These are phyloP conservation scores for Cylindrodendrum hubeiense DNA, from an alignment of 2,329 filamentous ascomycete genomes.

Conservation along the genomic window DNA sequence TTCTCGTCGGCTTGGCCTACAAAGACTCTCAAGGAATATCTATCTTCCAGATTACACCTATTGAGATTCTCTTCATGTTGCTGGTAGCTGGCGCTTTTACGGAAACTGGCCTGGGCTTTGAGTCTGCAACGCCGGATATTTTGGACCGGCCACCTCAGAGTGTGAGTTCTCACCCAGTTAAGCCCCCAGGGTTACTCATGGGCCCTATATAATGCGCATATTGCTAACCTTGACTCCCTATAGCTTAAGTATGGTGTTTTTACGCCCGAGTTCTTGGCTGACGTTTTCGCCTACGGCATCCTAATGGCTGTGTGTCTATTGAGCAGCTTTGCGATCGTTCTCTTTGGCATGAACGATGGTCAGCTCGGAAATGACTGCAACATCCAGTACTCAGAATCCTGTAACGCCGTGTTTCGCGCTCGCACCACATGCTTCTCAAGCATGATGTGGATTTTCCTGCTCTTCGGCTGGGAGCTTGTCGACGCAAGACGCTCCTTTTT, in stretches of 20 bases:
- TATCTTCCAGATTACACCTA: constrained; percentile 78
- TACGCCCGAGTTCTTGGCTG: constrained; percentile 72
- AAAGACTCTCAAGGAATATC: constrained; percentile 74
- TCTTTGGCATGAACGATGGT: constrained; percentile 57
- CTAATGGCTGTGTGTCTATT: constrained; percentile 74
- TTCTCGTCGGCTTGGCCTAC: constrained; percentile 78
- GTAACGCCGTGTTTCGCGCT: constrained; percentile 74
- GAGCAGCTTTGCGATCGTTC: constrained; percentile 61
- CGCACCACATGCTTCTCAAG: constrained; percentile 80
- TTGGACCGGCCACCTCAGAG: constrained; percentile 76
- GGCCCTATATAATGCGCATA: not conserved
- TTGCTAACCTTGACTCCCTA: not conserved
- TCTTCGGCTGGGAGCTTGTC: constrained; percentile 83
- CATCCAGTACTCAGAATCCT: constrained; percentile 62
- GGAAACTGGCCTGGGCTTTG: constrained; percentile 81
- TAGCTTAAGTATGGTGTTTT: constrained; percentile 68
- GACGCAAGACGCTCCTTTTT: constrained; percentile 61
- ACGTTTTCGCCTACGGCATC: constrained; percentile 73
- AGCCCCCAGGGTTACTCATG: not conserved
- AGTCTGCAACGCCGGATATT: constrained; percentile 76
- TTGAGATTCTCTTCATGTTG: constrained; percentile 83
- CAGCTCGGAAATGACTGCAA: constrained; percentile 72
- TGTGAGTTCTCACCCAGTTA: constrained; percentile 48
- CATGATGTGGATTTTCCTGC: constrained; percentile 79
- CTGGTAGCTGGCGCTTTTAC: constrained; percentile 82